These are phyloP conservation scores for Solanum okadae DNA, from an alignment of 257 asterid genomes.

Conservation along the genomic window DNA sequence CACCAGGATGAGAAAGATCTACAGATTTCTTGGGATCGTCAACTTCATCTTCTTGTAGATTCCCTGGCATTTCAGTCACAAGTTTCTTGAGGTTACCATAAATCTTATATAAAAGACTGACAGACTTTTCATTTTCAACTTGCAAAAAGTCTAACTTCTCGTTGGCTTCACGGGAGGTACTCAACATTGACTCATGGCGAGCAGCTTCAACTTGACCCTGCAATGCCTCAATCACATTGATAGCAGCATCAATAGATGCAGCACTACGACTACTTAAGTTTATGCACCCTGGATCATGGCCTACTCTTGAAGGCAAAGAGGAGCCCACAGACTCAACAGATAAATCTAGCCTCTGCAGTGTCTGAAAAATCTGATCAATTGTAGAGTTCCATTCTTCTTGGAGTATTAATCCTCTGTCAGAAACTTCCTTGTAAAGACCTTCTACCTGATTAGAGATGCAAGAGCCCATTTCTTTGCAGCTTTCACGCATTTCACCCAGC, in stretches of 20 bases:
- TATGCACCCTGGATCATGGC: conserved; percentile 14
- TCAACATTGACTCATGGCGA: conserved; percentile 29
- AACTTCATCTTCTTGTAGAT: conserved; percentile 23
- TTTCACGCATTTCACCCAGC: conserved; percentile 42
- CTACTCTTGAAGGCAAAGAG: conserved; percentile 17
- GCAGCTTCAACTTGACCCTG: conserved; percentile 48
- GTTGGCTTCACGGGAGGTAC: conserved; percentile 21
- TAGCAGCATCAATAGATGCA: conserved; percentile 55
- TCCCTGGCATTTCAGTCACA: conserved; percentile 26
- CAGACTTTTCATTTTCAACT: conserved; percentile 30
- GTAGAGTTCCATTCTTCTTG: conserved; percentile 56
- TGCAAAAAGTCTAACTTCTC: conserved; percentile 24
- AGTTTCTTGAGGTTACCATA: conserved; percentile 41
- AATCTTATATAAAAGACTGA: conserved; percentile 30
- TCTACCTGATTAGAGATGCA: conserved; percentile 49
- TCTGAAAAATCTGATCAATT: conserved; percentile 42
- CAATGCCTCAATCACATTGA: conserved; percentile 45
- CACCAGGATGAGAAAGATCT: conserved; percentile 43
- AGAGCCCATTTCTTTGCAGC: conserved; percentile 42
- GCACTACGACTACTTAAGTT: conserved; percentile 29
- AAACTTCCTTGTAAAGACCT: conserved; percentile 45
- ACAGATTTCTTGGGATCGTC: conserved; percentile 21
- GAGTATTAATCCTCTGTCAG: conserved; percentile 36
- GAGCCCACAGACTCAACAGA: conserved; percentile 22
- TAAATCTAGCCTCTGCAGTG: conserved; percentile 44